A percentile compares a stretch with the other conserved stretches of the same genome.
These are phyloP conservation scores for Leishmania mexicana DNA, from an alignment of 208 protist species.

Conservation along the genomic window DNA sequence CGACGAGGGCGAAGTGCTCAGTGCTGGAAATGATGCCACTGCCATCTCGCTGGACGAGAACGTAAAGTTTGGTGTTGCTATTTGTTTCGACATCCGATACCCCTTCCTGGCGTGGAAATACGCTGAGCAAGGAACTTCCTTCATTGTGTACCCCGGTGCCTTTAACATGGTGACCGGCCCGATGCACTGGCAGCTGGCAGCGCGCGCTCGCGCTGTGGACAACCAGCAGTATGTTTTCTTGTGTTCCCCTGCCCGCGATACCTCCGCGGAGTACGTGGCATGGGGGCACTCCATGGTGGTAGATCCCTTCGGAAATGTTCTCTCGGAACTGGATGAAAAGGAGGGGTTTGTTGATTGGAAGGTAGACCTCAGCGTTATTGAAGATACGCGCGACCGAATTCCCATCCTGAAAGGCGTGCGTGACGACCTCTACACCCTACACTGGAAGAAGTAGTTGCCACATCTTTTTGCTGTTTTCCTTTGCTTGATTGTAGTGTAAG, in stretches of 20 bases:
- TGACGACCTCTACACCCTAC: conserved; percentile 74
- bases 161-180: conserved; percentile 99
- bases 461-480: conserved; percentile 4
- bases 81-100: conserved; percentile 99
- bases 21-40: conserved; percentile 77
- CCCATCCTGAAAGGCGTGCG: conserved; percentile 83
- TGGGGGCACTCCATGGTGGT: conserved; percentile 97
- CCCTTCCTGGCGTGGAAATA: conserved; percentile 91
- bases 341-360: conserved; percentile 67
- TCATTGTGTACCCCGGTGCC: conserved; percentile 96
- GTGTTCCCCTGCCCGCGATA: conserved; percentile 95
- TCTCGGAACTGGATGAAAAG: conserved; percentile 69
- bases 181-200: conserved; percentile 97
- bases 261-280: conserved; percentile 87
- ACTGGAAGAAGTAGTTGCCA: conserved; percentile 46
- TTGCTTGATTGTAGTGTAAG: neutral
- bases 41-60: conserved; percentile 48
- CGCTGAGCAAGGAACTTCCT: conserved; percentile 69
- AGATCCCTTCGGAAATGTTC: conserved; percentile 88
- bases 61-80: conserved; percentile 94
- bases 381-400: conserved; percentile 51
- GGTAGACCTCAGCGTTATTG: conserved; percentile 61
- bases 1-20: conserved; percentile 95
- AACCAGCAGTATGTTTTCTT: conserved; percentile 95
- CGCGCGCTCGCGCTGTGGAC: conserved; percentile 91